Conservation (phyloP, 371 early-diverging fungal species). For the Encephalitozoon romaleae region DNA sequence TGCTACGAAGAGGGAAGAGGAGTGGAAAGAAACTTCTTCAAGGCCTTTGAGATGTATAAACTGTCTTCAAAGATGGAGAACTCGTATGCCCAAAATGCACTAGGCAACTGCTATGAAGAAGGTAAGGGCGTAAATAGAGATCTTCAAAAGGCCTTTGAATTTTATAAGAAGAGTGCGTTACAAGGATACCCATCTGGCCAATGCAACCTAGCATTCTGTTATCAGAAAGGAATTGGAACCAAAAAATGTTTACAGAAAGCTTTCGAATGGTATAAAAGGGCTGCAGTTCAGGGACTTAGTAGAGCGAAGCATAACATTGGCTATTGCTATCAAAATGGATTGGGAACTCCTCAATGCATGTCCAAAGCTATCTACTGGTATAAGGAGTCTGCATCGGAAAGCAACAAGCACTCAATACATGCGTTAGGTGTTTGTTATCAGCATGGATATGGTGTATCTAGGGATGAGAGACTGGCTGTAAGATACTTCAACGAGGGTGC, state of each 20-base stretch:
- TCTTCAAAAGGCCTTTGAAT: slow-evolving; percentile 59
- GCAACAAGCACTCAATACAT: slow-evolving; percentile 38
- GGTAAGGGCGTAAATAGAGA: slow-evolving; percentile 63
- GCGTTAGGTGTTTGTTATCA: slow-evolving; percentile 35
- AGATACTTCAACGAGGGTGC: slow-evolving; percentile 11
- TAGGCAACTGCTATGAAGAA: slow-evolving; percentile 72
- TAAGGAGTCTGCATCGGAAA: slow-evolving; percentile 18
- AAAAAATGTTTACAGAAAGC: slow-evolving; percentile 64
- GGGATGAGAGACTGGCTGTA: slow-evolving; percentile 25
- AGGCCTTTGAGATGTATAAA: slow-evolving; percentile 75
- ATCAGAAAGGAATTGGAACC: slow-evolving; percentile 72
- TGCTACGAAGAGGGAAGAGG: slow-evolving; percentile 76
- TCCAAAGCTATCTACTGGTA: slow-evolving; percentile 26
- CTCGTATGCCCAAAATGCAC: slow-evolving; percentile 73
- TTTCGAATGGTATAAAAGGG: slow-evolving; percentile 69
- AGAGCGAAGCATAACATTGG: slow-evolving; percentile 74
- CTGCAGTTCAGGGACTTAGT: slow-evolving; percentile 70
- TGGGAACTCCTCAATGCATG: slow-evolving; percentile 67
- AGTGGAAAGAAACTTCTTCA: slow-evolving; percentile 63
- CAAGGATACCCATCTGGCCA: slow-evolving; percentile 67
- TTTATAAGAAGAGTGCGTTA: slow-evolving; percentile 64
- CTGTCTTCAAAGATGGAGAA: slow-evolving; percentile 72
- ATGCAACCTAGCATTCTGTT: slow-evolving; percentile 71
- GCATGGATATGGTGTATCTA: slow-evolving; percentile 34
- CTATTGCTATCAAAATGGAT: slow-evolving; percentile 60